Percentiles rank a stretch among this genome's conserved stretches.
Conservation (phyloP, 768 basidiomycete genomes). For the Suillus plorans region DNA sequence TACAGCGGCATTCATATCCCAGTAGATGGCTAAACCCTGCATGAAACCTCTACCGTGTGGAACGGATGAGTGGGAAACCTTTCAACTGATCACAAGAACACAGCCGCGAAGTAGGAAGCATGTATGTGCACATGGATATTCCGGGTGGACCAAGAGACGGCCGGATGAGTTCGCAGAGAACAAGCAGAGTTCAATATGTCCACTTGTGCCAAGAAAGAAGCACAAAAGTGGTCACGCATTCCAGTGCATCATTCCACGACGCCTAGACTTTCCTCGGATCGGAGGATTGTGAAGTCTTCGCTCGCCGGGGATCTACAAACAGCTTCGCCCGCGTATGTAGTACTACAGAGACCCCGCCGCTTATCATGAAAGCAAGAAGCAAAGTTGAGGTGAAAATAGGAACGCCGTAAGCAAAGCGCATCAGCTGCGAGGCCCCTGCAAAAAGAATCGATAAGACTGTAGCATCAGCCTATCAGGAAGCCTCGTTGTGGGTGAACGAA, state of each 20-base stretch:
- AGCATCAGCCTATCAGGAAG: not conserved
- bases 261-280: slow-evolving; percentile 12
- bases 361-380: slow-evolving; percentile 16
- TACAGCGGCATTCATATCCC: slow-evolving; percentile 33
- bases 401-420: slow-evolving; percentile 32
- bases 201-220: slow-evolving; percentile 2
- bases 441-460: slow-evolving; percentile 4
- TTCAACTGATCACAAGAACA: not conserved
- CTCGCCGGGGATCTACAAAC: slow-evolving; percentile 2
- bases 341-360: slow-evolving; percentile 13
- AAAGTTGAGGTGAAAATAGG: slow-evolving; percentile 13
- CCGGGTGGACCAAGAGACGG: slow-evolving; percentile 1
- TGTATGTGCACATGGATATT: not conserved
- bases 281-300: not conserved
- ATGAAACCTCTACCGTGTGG: not conserved
- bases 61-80: slow-evolving; percentile 1
- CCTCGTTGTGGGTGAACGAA: slow-evolving; percentile 2
- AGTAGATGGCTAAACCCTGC: not conserved
- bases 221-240: not conserved
- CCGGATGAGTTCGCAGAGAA: not conserved
- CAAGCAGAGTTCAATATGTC: slow-evolving; percentile 5
- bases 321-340: slow-evolving; percentile 13
- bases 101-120: slow-evolving; percentile 1
- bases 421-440: slow-evolving; percentile 28
- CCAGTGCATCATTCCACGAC: slow-evolving; percentile 6